Base-by-base conservation (phyloP, 2,329 filamentous ascomycete genomes). In the Ceratocystis papillata region DNA sequence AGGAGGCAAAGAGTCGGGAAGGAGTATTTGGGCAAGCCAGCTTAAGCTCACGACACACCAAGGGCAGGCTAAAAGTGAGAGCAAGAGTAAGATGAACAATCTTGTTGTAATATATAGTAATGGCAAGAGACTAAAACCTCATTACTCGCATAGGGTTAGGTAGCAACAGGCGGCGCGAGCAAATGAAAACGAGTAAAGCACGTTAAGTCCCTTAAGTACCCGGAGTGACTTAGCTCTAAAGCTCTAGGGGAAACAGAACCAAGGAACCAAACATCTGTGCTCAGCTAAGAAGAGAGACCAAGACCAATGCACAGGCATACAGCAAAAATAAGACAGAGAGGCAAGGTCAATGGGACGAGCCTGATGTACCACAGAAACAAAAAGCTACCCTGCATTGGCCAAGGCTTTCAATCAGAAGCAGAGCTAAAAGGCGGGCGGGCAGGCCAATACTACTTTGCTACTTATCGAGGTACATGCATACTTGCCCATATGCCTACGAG, bases 211-310 rank as follows among this genome's bases (percentile, higher is more conserved):
- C 33, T 37, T 37, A 37, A 37, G 33, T 37, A 37, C 33, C 10
- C 33, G 3, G 33, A 33, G 53, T 8, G n/a, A 25, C 53, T 59
- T 33, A 8, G 53, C 53, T 59, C 53, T 28, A 57, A 37, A 57
- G 53, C 53, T 33, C 12, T 12, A 28, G 53, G 17, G 53, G 7
- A 59, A 17, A 59, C 28, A 59, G 53, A 59, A 59, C 53, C 53
- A 59, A 59, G 53, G 53, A 59, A 59, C 53, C 53, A 59, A 59
- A 59, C 53, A 59, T 59, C 53, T 59, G 53, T 59, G 53, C 53
- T 59, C 53, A 59, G 53, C 53, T 33, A 59, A 30, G 28, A 25
- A 15, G 28, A 59, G 53, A 33, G 53, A n/a, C 53, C 53, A 33
- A 17, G 53, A 50, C 7, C 46, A 28, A 10, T 28, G 53, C 53